Evolutionary conservation across 192 early-diverging fungal species (phyloP), one percentile per base, ranked within the genome.

Genomic region (Linnemannia zychae): DNA sequence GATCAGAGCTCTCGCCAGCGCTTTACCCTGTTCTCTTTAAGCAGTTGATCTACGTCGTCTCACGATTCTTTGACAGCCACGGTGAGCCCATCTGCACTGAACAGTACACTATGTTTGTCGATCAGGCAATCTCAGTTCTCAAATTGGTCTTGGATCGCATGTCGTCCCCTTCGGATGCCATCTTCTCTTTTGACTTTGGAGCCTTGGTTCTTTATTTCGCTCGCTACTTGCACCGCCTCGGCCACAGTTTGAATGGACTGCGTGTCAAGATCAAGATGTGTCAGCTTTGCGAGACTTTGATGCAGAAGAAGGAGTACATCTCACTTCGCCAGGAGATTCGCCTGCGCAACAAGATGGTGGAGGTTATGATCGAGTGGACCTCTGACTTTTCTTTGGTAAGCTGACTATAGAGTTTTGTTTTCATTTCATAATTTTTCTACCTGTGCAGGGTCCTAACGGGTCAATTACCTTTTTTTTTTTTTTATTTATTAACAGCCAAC

Each of bases 321-420:
- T 92, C 88, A 46, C 81, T 97, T 48, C 87, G 94, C 24, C 92
- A 95, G 48, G 95, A 97, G 72, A 93, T 96, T 76, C 86, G 87
- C 37, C 82, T 97, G 67, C 85, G 96, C 65, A 96, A 95, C 71
- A 91, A 90, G 44, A 79, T 97, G 63, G 81, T 95, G 18, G 93
- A 95, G 47, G 92, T 91, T 46, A 89, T 96, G 77, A 89, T 95
- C 28, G 93, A 92, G 69, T 96, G 95, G 95, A 97, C 94, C 22
- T 91, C 91, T n/a, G 92, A 94, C 80, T 94, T 90, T 70, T 89
- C 90, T 18, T 75, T 90, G 88, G 91, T 91, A 90, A 80, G 75
- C 63, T 40, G 20, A 9, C 17, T 20, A 34, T 57, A 44, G 40
- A 3, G 9, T 44, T 3, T 44, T 44, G 9, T 44, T 44, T 3